Evolutionary conservation across 116 monocot genomes (phyloP).

Genomic region (Phalaenopsis hybrid): DNA sequence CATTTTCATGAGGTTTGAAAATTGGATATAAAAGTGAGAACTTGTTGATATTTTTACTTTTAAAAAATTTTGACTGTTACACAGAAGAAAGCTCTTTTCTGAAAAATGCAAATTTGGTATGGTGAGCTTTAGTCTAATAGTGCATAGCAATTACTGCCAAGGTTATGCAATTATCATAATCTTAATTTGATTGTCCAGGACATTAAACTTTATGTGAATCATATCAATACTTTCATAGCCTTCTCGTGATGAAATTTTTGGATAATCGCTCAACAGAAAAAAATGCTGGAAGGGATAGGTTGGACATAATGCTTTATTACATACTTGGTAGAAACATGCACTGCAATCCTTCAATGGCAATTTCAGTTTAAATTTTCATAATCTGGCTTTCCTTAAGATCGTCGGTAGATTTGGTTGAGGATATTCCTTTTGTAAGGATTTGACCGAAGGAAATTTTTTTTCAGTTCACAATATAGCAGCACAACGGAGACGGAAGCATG

Average conservation of each 20-base stretch:
- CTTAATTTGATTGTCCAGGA: background rate
- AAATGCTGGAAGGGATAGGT: background rate
- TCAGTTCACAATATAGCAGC: conserved; percentile 18
- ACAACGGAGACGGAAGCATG: conserved; percentile 19
- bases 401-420: background rate
- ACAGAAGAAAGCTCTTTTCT: background rate
- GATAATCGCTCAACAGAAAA: background rate
- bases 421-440: conserved; percentile 1
- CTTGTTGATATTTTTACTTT: too few relatives aligned
- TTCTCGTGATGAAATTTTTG: background rate
- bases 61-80: too few relatives aligned
- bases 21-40: too few relatives aligned
- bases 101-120: background rate
- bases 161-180: background rate
- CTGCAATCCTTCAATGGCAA: background rate
- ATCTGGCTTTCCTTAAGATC: background rate
- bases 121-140: background rate
- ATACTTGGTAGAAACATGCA: background rate
- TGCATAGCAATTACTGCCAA: background rate
- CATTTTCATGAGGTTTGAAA: too few relatives aligned
- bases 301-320: background rate
- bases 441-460: conserved; percentile 2
- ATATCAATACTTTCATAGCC: background rate
- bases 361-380: background rate
- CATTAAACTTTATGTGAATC: background rate